Base-by-base conservation (phyloP, 371 early-diverging fungal species). In the Actinomortierella ambigua region DNA sequence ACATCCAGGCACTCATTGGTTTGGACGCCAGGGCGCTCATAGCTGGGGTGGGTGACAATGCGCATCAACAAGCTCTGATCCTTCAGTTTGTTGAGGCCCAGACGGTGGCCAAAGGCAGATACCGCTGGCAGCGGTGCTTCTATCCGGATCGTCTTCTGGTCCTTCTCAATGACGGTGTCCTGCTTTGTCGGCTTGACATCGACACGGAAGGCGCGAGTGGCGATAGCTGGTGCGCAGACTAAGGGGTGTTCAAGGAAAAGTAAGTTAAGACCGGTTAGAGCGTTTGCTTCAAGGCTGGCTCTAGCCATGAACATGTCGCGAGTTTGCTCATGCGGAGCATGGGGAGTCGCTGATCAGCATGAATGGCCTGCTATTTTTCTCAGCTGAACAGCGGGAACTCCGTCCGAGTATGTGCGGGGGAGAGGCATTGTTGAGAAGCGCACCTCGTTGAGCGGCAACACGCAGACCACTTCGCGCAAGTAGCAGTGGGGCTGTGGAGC, bases 41-140 rank as follows among this genome's bases (percentile, higher is more conserved):
- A 66, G 47, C 75, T 73, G 28, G 63, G 53, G 49, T 73, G 75
- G 7, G 75, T 73, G 50, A 73, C 55, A 24, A 67, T 60, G 49
- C 75, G 75, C 75, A 73, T 73, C 53, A 63, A 48, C 50, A 73
- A 41, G 17, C 60, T 63, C 58, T 73, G 63, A 48, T 73, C 75
- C 47, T 66, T 63, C 40, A 73, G 44, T 15, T 15, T 42, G 64
- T 67, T 63, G 50, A 73, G 44, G 50, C 67, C 67, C 52, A 73
- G 50, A 60, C 75, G 75, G 20, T 73, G 63, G 44, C 67, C 60
- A 41, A 73, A 67, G 15, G 75, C 75, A 14, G 51, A 34, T 11
- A 73, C 75, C 26, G 61, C 67, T 40, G 75, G 39, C 42, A 67
- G 2, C 20, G 63, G 55, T 11, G 9, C 55, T 47, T 73, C 75